A percentile compares a stretch with the other conserved stretches of the same genome.
Evolutionary conservation across 2,329 filamentous ascomycete genomes (phyloP).

Genomic region (Mycosphaerella sp.): DNA sequence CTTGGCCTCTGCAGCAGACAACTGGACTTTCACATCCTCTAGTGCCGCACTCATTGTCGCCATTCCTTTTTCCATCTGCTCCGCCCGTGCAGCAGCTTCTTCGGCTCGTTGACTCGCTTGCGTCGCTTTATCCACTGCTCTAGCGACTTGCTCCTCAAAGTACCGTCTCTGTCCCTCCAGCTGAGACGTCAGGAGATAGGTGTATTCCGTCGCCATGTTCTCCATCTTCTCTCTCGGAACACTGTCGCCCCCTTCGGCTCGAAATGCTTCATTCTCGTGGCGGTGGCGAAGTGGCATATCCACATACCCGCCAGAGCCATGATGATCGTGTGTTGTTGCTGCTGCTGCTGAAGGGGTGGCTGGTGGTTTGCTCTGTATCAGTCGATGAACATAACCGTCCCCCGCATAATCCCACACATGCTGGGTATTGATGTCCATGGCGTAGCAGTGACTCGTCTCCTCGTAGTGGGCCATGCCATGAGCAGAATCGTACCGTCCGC

Average conservation of each 20-base stretch:
- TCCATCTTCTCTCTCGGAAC: constrained; percentile 66
- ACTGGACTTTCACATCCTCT: constrained; percentile 45
- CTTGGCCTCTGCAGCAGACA: constrained; percentile 67
- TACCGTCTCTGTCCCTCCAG: constrained; percentile 88
- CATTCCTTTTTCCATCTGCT: constrained; percentile 47
- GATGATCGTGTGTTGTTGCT: constrained; percentile 42
- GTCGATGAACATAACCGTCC: constrained; percentile 90
- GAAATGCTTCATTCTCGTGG: constrained; percentile 36
- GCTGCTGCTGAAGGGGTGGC: constrained; percentile 1
- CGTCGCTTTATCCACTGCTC: constrained; percentile 81
- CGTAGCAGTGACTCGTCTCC: constrained; percentile 80
- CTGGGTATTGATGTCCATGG: constrained; percentile 86
- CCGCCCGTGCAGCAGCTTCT: constrained; percentile 47
- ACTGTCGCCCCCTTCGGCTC: constrained; percentile 51
- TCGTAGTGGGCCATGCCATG: constrained; percentile 94
- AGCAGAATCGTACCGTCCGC: constrained; percentile 89
- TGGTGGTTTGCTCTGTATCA: constrained; percentile 85
- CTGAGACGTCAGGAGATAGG: constrained; percentile 85
- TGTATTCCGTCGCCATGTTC: constrained; percentile 87
- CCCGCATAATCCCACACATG: constrained; percentile 97
- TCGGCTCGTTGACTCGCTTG: constrained; percentile 64
- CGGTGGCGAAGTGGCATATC: constrained; percentile 60
- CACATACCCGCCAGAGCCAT: constrained; percentile 57
- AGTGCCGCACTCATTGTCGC: constrained; percentile 50
- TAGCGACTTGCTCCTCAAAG: constrained; percentile 86